phyloP scores from a whole-genome alignment of 2,329 filamentous ascomycete species.

The Bipolaris cookei region DNA sequence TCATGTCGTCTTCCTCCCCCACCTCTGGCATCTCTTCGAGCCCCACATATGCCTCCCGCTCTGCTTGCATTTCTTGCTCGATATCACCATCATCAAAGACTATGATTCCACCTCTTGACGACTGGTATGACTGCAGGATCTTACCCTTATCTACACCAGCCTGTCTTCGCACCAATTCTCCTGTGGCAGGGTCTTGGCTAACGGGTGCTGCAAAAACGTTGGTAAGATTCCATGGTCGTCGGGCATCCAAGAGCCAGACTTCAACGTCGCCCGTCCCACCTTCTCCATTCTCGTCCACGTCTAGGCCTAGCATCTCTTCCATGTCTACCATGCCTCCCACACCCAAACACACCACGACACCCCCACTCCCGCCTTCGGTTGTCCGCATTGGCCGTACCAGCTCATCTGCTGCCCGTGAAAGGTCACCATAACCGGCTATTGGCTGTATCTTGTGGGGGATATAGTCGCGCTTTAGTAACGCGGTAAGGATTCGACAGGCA shows the following conservation, averaged over 20 bases:
- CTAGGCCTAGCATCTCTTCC: slow-evolving; percentile 77
- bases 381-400: slow-evolving; percentile 87
- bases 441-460: slow-evolving; percentile 98
- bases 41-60: slow-evolving; percentile 84
- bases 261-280: slow-evolving; percentile 80
- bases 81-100: slow-evolving; percentile 98
- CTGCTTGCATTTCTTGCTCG: slow-evolving; percentile 75
- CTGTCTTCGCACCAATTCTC: slow-evolving; percentile 59
- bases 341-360: slow-evolving; percentile 88
- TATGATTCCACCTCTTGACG: slow-evolving; percentile 84
- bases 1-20: slow-evolving; percentile 72
- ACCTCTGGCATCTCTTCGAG: slow-evolving; percentile 89
- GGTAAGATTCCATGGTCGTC: slow-evolving; percentile 90
- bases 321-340: slow-evolving; percentile 92
- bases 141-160: slow-evolving; percentile 75
- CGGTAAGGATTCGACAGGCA: slow-evolving; percentile 90
- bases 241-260: slow-evolving; percentile 91
- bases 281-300: slow-evolving; percentile 67
- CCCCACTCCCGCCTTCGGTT: slow-evolving; percentile 80
- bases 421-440: slow-evolving; percentile 88
- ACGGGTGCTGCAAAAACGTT: slow-evolving; percentile 82
- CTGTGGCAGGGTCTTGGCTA: slow-evolving; percentile 54
- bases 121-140: slow-evolving; percentile 73
- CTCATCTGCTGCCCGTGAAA: slow-evolving; percentile 78
- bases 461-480: slow-evolving; percentile 95